A percentile compares a stretch with the other conserved stretches of the same genome.
phyloP scores from a whole-genome alignment of 192 early-diverging fungal genomes.

The Chytriomyces sp. region DNA sequence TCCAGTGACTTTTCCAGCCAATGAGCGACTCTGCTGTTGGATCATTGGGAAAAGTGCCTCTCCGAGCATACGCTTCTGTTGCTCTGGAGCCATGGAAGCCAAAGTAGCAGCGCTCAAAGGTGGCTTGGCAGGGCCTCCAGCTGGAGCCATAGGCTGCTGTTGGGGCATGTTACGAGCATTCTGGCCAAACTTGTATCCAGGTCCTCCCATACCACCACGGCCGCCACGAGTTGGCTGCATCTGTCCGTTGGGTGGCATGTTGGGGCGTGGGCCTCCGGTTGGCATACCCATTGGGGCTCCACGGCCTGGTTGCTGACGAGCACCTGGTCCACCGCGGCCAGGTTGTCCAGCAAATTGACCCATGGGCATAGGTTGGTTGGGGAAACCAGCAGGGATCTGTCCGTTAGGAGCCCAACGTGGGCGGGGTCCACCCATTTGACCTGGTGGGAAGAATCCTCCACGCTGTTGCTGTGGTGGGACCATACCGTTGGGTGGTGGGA shows the following conservation, averaged over 20 bases:
- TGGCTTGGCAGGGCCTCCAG: slow-evolving; percentile 49
- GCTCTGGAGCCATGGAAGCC: slow-evolving; percentile 77
- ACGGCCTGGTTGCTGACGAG: slow-evolving; percentile 37
- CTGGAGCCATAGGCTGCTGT: slow-evolving; percentile 36
- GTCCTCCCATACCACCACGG: slow-evolving; percentile 44
- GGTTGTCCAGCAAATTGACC: slow-evolving; percentile 50
- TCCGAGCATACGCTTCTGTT: slow-evolving; percentile 96
- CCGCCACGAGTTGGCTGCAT: slow-evolving; percentile 31
- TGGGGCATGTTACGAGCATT: slow-evolving; percentile 55
- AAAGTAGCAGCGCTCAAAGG: slow-evolving; percentile 78
- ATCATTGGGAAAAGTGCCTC: slow-evolving; percentile 94
- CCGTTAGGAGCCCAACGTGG: slow-evolving; percentile 46
- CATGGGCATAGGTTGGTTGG: slow-evolving; percentile 45
- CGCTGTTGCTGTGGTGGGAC: slow-evolving; percentile 39
- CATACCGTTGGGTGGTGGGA: slow-evolving; percentile 55
- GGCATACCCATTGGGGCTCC: slow-evolving; percentile 31
- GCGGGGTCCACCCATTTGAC: slow-evolving; percentile 43
- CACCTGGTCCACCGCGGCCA: slow-evolving; percentile 41
- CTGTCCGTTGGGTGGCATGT: slow-evolving; percentile 11
- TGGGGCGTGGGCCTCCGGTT: slow-evolving; percentile 41
- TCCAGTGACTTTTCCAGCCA: slow-evolving; percentile 97
- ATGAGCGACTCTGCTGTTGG: slow-evolving; percentile 68
- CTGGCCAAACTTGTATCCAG: slow-evolving; percentile 56
- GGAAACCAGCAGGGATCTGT: slow-evolving; percentile 38
- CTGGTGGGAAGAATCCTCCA: slow-evolving; percentile 47